Percentiles rank a stretch among this genome's conserved stretches.
Evolutionary conservation across 257 asterid species (phyloP).

Genomic region (Przewalskia tangutica): DNA sequence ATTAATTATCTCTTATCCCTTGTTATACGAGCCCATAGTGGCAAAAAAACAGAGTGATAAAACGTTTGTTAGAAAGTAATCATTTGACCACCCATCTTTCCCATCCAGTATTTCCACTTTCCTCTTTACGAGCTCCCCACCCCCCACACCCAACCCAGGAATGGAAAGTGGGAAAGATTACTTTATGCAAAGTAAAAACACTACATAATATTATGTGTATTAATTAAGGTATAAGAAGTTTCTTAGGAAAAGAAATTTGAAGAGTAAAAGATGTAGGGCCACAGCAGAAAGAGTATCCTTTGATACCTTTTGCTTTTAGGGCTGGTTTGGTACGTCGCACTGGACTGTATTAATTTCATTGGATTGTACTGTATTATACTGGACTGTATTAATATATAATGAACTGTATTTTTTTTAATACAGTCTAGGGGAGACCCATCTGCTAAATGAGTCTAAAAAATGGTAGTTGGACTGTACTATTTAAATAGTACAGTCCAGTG

Average conservation of each 20-base stretch:
- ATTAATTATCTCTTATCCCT: no score
- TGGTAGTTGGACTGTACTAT: no score
- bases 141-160: no score
- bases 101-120: background rate
- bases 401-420: no score
- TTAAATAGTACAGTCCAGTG: no score
- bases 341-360: no score
- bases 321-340: no score
- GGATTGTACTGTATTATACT: no score
- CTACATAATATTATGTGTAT: background rate
- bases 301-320: background rate
- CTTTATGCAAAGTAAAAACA: background rate
- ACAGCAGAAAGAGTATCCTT: background rate
- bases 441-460: no score
- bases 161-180: background rate
- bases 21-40: no score
- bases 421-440: no score
- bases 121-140: background rate
- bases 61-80: background rate
- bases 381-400: no score
- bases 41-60: background rate
- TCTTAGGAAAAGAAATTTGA: background rate
- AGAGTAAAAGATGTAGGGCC: constrained; percentile 2
- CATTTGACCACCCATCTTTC: background rate
- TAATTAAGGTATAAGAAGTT: background rate